These are phyloP conservation scores for Podaxis rugospora DNA, from an alignment of 768 basidiomycete genomes.

Conservation along the genomic window DNA sequence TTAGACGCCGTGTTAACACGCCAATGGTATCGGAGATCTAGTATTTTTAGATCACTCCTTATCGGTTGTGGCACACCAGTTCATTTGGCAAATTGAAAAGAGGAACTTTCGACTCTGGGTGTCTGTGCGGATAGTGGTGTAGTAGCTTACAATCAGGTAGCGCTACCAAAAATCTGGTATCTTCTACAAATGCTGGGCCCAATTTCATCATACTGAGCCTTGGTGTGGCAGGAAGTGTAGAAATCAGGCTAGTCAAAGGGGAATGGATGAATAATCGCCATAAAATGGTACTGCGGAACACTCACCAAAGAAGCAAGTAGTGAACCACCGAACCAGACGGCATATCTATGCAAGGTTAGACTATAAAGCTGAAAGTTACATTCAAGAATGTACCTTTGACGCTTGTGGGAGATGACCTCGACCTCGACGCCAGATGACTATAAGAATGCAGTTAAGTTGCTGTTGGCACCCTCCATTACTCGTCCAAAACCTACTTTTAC, in stretches of 20 bases:
- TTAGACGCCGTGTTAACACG: neutral
- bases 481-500: conserved; percentile 53
- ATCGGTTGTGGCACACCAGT: neutral
- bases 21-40: neutral
- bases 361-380: neutral
- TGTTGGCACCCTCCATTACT: neutral
- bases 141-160: conserved; percentile 36
- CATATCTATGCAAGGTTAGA: conserved; percentile 48
- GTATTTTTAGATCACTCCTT: neutral
- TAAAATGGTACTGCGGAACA: conserved; percentile 9
- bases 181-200: conserved; percentile 90
- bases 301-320: conserved; percentile 87
- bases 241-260: conserved; percentile 72
- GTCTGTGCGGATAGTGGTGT: neutral
- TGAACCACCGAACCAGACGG: conserved; percentile 98
- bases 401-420: conserved; percentile 97
- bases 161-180: conserved; percentile 92
- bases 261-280: neutral
- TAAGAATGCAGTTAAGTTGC: neutral
- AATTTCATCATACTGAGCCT: conserved; percentile 91
- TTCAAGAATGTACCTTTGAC: conserved; percentile 63
- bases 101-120: neutral
- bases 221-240: conserved; percentile 90
- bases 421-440: conserved; percentile 97
- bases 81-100: neutral